A percentile compares a stretch with the other conserved stretches of the same genome.
Evolutionary conservation across 1,284 basidiomycete genomes (phyloP).

Genomic region (Pholiota adiposa): DNA sequence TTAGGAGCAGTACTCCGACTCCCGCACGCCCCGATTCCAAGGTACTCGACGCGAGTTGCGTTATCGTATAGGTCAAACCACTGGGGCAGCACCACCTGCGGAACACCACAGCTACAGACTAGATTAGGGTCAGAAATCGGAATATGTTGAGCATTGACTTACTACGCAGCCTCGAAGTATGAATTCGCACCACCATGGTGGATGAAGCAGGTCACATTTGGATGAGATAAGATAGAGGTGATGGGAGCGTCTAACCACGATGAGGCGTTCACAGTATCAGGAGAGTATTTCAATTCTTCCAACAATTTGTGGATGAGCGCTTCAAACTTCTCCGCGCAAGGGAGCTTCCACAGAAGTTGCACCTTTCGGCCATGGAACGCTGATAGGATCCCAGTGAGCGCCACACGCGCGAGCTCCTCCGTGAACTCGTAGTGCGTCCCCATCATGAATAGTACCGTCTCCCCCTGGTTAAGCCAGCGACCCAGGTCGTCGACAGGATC

Average conservation of each 20-base stretch:
- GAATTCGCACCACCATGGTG: conserved; percentile 7
- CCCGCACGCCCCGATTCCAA: background rate
- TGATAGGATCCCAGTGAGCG: background rate
- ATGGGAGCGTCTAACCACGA: background rate
- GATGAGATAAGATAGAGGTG: background rate
- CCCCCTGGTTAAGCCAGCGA: background rate
- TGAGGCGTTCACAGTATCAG: background rate
- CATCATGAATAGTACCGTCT: conserved; percentile 2
- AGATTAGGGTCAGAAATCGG: background rate
- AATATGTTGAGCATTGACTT: background rate
- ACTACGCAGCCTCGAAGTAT: conserved; percentile 4
- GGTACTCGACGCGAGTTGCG: conserved; percentile 2
- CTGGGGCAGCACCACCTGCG: background rate
- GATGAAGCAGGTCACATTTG: background rate
- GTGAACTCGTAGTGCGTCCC: conserved; percentile 2
- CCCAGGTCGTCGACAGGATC: background rate
- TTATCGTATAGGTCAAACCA: conserved; percentile 7
- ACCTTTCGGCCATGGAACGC: background rate
- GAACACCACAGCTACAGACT: background rate
- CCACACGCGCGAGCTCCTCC: background rate
- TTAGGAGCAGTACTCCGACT: background rate
- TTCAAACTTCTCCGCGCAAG: background rate
- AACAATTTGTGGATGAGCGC: background rate
- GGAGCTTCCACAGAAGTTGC: conserved; percentile 7
- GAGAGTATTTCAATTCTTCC: background rate